Evolutionary conservation across 2,329 filamentous ascomycete genomes (phyloP).

Genomic region (Colletotrichum graminicola): DNA sequence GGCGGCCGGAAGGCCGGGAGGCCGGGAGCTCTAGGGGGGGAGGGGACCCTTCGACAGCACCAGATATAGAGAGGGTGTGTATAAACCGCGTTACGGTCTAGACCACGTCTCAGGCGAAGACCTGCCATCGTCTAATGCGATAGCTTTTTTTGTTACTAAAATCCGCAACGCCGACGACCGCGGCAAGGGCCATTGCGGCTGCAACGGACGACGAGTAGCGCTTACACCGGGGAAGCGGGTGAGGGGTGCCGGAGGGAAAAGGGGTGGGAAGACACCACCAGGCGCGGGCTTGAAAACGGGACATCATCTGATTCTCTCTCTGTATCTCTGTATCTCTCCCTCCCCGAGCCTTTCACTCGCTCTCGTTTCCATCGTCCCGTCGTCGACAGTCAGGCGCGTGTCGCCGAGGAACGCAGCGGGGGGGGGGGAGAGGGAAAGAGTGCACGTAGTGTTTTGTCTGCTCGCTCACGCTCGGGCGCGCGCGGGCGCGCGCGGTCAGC

Average conservation of each 20-base stretch:
- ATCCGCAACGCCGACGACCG: background rate
- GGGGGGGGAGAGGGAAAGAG: background rate
- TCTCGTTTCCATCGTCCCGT: background rate
- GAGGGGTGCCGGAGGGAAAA: slow-evolving; percentile 11
- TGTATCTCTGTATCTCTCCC: too few relatives aligned
- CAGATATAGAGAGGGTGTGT: slow-evolving; percentile 5
- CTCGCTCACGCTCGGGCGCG: background rate
- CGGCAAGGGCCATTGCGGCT: slow-evolving; percentile 22
- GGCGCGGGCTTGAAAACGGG: background rate
- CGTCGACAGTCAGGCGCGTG: background rate
- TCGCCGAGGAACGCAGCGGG: background rate
- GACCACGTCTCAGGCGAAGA: background rate
- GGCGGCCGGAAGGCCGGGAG: slow-evolving; percentile 34
- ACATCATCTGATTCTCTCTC: background rate
- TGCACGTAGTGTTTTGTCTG: background rate
- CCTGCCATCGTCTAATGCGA: background rate
- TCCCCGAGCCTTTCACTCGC: background rate
- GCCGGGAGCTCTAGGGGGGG: slow-evolving; percentile 11
- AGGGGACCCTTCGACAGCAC: background rate
- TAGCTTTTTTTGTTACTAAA: too few relatives aligned
- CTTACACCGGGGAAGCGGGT: slow-evolving; percentile 36
- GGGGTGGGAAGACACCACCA: background rate
- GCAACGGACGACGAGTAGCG: slow-evolving; percentile 17
- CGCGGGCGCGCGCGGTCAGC: background rate
- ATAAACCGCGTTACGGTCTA: background rate